These are phyloP conservation scores for Pythium phragmiticola DNA, from an alignment of 352 stramenopile genomes.

Conservation along the genomic window DNA sequence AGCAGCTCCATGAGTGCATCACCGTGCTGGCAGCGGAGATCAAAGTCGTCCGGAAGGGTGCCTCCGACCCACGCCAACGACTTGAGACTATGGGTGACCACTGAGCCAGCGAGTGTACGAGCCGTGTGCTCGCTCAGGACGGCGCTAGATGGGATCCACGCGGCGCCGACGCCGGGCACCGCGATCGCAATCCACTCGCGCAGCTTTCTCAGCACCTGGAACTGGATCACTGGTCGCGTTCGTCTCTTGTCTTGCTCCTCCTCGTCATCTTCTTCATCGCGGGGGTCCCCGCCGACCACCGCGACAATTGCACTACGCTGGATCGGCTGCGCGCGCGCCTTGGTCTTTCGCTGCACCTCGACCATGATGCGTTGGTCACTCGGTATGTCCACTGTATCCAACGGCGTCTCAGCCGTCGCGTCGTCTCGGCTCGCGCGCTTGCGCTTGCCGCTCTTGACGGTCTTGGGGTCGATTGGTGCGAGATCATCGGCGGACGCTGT, in stretches of 20 bases:
- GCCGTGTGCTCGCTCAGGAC: slow-evolving; percentile 3
- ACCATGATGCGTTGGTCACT: slow-evolving; percentile 9
- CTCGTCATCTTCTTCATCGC: background rate
- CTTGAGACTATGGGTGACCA: background rate
- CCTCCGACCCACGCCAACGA: slow-evolving; percentile 14
- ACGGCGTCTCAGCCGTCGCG: background rate
- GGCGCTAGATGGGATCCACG: slow-evolving; percentile 14
- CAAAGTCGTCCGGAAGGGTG: background rate
- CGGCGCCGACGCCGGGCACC: slow-evolving; percentile 14
- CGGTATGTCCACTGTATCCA: slow-evolving; percentile 8
- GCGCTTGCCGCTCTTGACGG: slow-evolving; percentile 12
- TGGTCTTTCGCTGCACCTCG: slow-evolving; percentile 14
- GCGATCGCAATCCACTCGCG: slow-evolving; percentile 18
- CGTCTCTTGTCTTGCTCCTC: background rate
- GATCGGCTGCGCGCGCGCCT: slow-evolving; percentile 15
- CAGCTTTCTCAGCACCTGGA: slow-evolving; percentile 18
- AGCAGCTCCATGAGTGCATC: slow-evolving; percentile 14
- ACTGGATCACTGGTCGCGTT: background rate
- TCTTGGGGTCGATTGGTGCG: slow-evolving; percentile 18
- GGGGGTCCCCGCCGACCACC: background rate
- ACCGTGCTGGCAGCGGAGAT: background rate
- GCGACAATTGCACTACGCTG: slow-evolving; percentile 7
- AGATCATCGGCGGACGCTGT: slow-evolving; percentile 16
- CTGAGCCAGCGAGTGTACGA: background rate
- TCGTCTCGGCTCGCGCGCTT: slow-evolving; percentile 5